Evolutionary conservation across 1,284 basidiomycete genomes (phyloP), one percentile per base, ranked within the genome.

Genomic region (Pulchroboletus neoregius): DNA sequence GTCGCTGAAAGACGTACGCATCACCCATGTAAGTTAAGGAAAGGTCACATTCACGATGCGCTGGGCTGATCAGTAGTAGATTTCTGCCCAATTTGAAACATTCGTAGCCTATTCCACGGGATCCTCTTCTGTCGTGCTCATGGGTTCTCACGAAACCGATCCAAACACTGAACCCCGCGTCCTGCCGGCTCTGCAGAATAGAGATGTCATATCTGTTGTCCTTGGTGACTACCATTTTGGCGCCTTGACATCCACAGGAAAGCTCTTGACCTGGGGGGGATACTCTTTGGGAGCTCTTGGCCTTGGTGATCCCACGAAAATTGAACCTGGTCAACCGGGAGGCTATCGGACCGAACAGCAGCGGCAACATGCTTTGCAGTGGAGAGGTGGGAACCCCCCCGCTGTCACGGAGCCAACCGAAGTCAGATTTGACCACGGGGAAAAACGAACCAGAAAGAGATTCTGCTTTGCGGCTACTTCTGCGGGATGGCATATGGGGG

Each of bases 201-300:
- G 72, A 51, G 72, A 74, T 32, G 77, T 94, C 46, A 92, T 94
- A 52, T 89, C 89, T 46, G 83, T 94, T 46, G 82, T 85, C 8
- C 74, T 92, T 38, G 94, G 94, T 5, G 92, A 96, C 66, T 94
- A 93, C 65, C 93, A 96, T 69, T 84, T 74, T 58, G 88, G 84
- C 22, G 92, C 94, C 0, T 72, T 96, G 51, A 93, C 91, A 1
- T 73, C 79, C 33, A 67, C 74, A 22, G 94, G 93, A 11, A 78
- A 84, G 55, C 72, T 95, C 20, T 71, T 87, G 33, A 88, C 91
- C 6, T 97, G 93, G 92, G 94, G 94, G 12, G 58, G 70, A 33
- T 91, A 84, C 63, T 84, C 81, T 16, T 66, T 71, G 26, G 92
- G 93, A 18, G 91, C 91, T 3, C 71, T 94, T 31, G 93, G 93